Base-by-base conservation (phyloP, 2,329 filamentous ascomycete genomes). In the Aspergillus sp. region DNA sequence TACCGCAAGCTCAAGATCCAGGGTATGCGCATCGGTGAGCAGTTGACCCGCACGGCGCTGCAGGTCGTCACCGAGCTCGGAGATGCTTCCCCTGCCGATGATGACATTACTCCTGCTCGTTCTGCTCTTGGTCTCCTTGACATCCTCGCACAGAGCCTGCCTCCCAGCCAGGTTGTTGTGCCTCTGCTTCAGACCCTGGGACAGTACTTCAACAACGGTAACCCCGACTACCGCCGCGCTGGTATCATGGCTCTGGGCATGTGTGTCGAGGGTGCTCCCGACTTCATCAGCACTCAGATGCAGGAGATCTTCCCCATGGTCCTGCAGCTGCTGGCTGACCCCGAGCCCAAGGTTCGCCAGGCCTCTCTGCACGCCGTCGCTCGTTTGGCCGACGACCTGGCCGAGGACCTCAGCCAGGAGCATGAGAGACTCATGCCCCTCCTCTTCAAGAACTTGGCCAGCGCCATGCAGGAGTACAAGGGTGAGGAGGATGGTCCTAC, bases 1-100 rank as follows among this genome's bases (percentile, higher is more conserved):
- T 97, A 94, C 82, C 89, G 94, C 73, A 96, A 95, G 77, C 89
- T 97, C 81, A 97, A 97, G 85, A 89, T 98, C 57, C 95, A 98
- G 81, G 91, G 86, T 63, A 89, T 97, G 79, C 89, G 89, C 75
- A 87, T 98, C 75, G 93, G 92, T 61, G 88, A 94, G 70, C 87
- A 92, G 75, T 85, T 99, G 67, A 97, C 94, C 69, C 83, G 90
- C 74, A 95, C 93, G 81, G 88, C 90, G 72, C 87, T 98, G 78
- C 86, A 94, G 72, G 94, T 98, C 69, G 88, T 94, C 63, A 92
- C 92, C 8, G 94, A 98, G 81, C 87, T 98, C 19, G 90, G 91
- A 58, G 87, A 89, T 47, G 68, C 75, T 19, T 67, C 73, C 19
- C 85, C 87, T 54, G 89, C 93, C 57, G 91, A 94, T 62, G 92